Base-by-base conservation (phyloP, 371 early-diverging fungal species). In the Rhizomucor pusillus region DNA sequence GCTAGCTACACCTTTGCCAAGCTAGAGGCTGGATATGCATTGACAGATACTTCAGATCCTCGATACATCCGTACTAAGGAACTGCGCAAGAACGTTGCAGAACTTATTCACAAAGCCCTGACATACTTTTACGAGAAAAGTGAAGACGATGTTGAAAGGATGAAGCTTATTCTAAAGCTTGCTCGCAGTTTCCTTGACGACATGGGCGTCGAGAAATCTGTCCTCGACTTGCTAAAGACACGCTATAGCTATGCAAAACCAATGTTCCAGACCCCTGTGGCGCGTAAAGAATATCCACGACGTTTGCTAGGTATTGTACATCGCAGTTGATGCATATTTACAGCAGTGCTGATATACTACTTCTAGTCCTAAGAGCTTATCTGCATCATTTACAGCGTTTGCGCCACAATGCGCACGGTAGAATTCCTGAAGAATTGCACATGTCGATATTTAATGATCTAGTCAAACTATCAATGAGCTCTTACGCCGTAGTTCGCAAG, bases 101-200 rank as follows among this genome's bases (percentile, higher is more conserved):
- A 71, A 19, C 58, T 83, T 9, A 60, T 84, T 3, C 85, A 85
- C 46, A 63, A 77, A 16, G 59, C 86, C 2, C 71, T 83, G 16
- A 54, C 36, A 1, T 83, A 67, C 55, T 82, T 89, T 64, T 69
- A 63, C 22, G 60, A 49, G 0, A 60, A 73, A 34, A 71, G 85
- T 9, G 89, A 88, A 50, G 90, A 92, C 57, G 91, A 93, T 61
- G 80, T 90, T 1, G 89, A 86, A 57, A 85, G 84, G 47, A 70
- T 90, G 57, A 90, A 89, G 59, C 68, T 80, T 14, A 54, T 89
- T 34, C 69, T 90, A 43, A 82, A 87, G 66, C 75, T 85, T 22
- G 62, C 79, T 1, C 73, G 79, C 16, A 55, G 73, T 0, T 86
- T 67, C 54, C 59, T 91, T 37, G 76, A 85, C 16, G 80, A 87